Evolutionary conservation across 805 yeast genomes (phyloP), one percentile per base, ranked within the genome.

Genomic region (Candida andamanensis): DNA sequence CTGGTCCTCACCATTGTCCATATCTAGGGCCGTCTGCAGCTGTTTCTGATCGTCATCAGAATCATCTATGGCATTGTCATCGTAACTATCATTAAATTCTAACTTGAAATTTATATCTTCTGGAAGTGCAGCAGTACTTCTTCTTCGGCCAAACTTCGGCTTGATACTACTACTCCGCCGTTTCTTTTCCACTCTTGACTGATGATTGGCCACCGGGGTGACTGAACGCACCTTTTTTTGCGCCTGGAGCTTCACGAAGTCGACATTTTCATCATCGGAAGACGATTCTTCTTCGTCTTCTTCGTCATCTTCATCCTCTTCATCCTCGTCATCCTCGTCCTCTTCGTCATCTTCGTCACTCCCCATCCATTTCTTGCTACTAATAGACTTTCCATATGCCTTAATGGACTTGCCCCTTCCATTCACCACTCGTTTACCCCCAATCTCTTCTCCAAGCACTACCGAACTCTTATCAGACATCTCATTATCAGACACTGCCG

Each of bases 221-320:
- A 74, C 59, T 1, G 77, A 67, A 38, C 60, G 68, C 23, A 74
- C 74, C 56, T 80, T 76, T 40, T 77, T 65, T 50, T 80, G 81
- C 7, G 80, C 83, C 21, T 84, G 82, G 39, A 83, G 56, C 50
- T 73, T 74, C 11, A 82, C 84, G 51, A 79, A 80, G 56, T 83
- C 90, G 2, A 81, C 76, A 43, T 76, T 78, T 78, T 40, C 44
- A 43, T 78, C 85, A 44, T 75, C 80, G 0, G 80, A 74, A 8
- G 78, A 72, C 8, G 72, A 61, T 6, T 47, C 54, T 6, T 52
- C 47, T 15, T 45, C 47, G 6, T 36, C 39, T 1, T 31, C 35
- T 11, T 36, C 39, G 13, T 36, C 39, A n/a, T 32, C 37, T 4
- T 33, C 36, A 17, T 24, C 33, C 3, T 24, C 24, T 3, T 30